These are phyloP conservation scores for Trametes gibbosa DNA, from an alignment of 768 basidiomycete genomes.

Conservation along the genomic window DNA sequence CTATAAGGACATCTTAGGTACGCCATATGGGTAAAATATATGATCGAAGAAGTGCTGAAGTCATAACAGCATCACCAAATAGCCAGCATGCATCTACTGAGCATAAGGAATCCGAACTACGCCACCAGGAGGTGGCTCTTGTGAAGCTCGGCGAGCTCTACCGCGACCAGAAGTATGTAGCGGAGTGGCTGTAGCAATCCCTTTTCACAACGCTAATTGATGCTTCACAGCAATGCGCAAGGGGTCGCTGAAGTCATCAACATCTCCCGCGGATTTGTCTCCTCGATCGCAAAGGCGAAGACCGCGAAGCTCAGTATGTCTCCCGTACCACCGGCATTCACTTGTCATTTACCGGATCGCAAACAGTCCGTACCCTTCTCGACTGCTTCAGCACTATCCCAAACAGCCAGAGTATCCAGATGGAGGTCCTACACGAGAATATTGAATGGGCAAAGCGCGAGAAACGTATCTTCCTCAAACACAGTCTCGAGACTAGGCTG, in stretches of 20 bases:
- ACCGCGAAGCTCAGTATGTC: slow-evolving; percentile 89
- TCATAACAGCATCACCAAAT: slow-evolving; percentile 7
- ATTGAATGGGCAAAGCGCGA: slow-evolving; percentile 90
- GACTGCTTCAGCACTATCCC: slow-evolving; percentile 84
- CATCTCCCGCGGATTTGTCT: slow-evolving; percentile 78
- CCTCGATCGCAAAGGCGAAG: slow-evolving; percentile 95
- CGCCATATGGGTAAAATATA: slow-evolving; percentile 21
- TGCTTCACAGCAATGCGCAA: slow-evolving; percentile 63
- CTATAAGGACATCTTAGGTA: slow-evolving; percentile 68
- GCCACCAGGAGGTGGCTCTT: slow-evolving; percentile 83
- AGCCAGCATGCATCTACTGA: slow-evolving; percentile 19
- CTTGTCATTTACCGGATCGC: background rate
- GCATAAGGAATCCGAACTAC: slow-evolving; percentile 56
- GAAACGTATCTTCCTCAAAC: slow-evolving; percentile 94
- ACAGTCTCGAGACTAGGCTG: slow-evolving; percentile 87
- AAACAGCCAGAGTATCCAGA: slow-evolving; percentile 71
- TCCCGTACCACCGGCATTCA: background rate
- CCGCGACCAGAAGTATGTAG: slow-evolving; percentile 74
- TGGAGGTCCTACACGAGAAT: slow-evolving; percentile 83
- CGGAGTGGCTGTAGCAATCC: background rate
- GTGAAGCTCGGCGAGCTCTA: slow-evolving; percentile 85
- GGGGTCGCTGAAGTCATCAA: slow-evolving; percentile 86
- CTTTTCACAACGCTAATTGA: background rate
- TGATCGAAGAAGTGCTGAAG: background rate
- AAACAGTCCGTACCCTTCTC: slow-evolving; percentile 85